Evolutionary conservation across 345 rosid species (phyloP).

Genomic region (Syzygium oleosum): DNA sequence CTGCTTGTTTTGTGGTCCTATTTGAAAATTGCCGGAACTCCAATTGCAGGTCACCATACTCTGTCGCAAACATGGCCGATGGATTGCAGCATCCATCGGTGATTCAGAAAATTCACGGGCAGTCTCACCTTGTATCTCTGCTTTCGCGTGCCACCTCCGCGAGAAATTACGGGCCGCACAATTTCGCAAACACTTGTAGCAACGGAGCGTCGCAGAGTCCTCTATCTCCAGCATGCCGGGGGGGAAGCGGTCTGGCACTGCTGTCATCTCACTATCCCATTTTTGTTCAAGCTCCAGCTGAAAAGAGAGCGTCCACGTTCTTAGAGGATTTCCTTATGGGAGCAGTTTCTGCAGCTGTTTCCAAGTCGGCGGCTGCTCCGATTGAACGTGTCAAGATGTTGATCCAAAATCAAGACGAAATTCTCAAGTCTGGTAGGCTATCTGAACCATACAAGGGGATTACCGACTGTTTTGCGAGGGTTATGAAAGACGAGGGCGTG

Average conservation of each 20-base stretch:
- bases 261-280: slow-evolving; percentile 17
- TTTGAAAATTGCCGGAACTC: neutral
- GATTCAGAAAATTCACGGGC: slow-evolving; percentile 42
- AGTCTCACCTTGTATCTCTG: slow-evolving; percentile 28
- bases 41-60: slow-evolving; percentile 9
- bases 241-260: slow-evolving; percentile 15
- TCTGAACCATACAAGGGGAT: slow-evolving; percentile 49
- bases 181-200: slow-evolving; percentile 8
- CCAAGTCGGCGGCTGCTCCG: slow-evolving; percentile 38
- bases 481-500: slow-evolving; percentile 45
- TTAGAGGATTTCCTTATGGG: slow-evolving; percentile 54
- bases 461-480: slow-evolving; percentile 38
- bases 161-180: neutral
- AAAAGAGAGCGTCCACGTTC: slow-evolving; percentile 29
- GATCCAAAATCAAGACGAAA: slow-evolving; percentile 51
- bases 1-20: neutral
- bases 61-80: slow-evolving; percentile 41
- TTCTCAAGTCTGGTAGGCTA: slow-evolving; percentile 48
- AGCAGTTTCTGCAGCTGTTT: slow-evolving; percentile 50
- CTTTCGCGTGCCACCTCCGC: slow-evolving; percentile 22
- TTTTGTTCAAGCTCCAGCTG: slow-evolving; percentile 31
- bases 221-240: slow-evolving; percentile 14
- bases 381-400: slow-evolving; percentile 47
- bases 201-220: slow-evolving; percentile 24
- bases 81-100: slow-evolving; percentile 48